A percentile compares a stretch with the other conserved stretches of the same genome.
These are phyloP conservation scores for Fraxinus platypoda DNA, from an alignment of 305 asterid genomes.

Conservation along the genomic window DNA sequence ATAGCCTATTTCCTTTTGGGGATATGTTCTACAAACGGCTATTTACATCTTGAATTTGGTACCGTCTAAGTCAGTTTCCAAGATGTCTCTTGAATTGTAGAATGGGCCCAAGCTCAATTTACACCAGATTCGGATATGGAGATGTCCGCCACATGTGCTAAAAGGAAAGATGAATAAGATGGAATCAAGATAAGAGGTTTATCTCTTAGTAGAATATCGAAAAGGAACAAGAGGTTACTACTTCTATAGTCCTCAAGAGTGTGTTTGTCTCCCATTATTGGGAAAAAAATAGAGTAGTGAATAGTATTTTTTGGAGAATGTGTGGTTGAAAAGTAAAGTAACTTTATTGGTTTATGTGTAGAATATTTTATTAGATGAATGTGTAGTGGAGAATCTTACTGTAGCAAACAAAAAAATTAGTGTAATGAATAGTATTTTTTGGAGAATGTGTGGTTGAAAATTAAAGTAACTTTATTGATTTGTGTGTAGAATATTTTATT, in stretches of 20 bases:
- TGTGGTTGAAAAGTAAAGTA: too few species aligned
- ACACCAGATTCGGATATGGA: background rate
- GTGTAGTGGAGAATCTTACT: too few species aligned
- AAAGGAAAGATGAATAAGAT: background rate
- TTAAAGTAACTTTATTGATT: too few species aligned
- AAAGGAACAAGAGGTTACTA: background rate
- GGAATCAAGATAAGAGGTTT: background rate
- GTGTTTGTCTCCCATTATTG: too few species aligned
- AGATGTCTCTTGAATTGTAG: background rate
- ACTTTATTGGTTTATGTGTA: too few species aligned
- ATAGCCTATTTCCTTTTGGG: background rate
- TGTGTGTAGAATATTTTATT: too few species aligned
- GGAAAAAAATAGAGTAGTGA: too few species aligned
- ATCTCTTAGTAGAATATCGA: background rate
- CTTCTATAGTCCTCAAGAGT: background rate
- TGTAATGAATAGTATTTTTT: too few species aligned
- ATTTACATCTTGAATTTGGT: background rate
- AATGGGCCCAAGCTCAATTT: background rate
- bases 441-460: too few species aligned
- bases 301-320: too few species aligned
- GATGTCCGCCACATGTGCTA: background rate
- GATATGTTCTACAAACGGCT: background rate
- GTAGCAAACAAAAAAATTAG: too few species aligned
- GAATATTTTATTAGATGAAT: too few species aligned
- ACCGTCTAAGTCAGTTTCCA: background rate